phyloP scores from a whole-genome alignment of 176 grass and related monocot species.

The Triticum urartu region DNA sequence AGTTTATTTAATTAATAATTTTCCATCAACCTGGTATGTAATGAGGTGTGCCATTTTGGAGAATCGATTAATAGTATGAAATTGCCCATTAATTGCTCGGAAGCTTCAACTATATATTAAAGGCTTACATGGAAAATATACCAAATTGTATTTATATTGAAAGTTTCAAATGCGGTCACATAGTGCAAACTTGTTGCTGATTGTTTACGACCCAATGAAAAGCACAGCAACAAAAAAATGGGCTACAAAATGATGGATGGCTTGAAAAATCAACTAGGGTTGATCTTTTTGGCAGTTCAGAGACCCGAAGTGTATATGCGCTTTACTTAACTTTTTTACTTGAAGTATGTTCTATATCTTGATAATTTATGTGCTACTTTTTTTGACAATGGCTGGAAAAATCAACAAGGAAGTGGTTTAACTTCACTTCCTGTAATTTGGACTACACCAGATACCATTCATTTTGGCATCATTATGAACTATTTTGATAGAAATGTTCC shows the following conservation, averaged over 20 bases:
- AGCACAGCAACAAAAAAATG: background rate
- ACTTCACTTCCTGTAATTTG: constrained; percentile 2
- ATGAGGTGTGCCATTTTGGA: constrained; percentile 12
- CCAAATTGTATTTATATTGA: constrained; percentile 5
- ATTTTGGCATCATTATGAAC: constrained; percentile 16
- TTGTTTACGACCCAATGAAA: background rate
- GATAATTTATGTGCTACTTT: background rate
- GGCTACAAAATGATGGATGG: background rate
- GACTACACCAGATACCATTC: background rate
- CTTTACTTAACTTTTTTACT: background rate
- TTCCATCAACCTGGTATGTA: background rate
- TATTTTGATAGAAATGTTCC: background rate
- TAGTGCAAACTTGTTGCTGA: constrained; percentile 19
- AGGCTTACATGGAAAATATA: background rate
- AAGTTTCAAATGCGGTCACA: background rate
- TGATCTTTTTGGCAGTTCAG: background rate
- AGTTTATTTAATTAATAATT: background rate
- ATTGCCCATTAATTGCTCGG: background rate
- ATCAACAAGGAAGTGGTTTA: background rate
- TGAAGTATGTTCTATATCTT: background rate
- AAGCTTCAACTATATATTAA: background rate
- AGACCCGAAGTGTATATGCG: background rate
- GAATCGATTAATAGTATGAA: background rate
- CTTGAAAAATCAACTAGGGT: background rate
- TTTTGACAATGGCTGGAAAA: background rate